Percentiles rank a stretch among this genome's conserved stretches.
phyloP scores from a whole-genome alignment of 1,284 basidiomycete species.

The Pseudozyma pruni region DNA sequence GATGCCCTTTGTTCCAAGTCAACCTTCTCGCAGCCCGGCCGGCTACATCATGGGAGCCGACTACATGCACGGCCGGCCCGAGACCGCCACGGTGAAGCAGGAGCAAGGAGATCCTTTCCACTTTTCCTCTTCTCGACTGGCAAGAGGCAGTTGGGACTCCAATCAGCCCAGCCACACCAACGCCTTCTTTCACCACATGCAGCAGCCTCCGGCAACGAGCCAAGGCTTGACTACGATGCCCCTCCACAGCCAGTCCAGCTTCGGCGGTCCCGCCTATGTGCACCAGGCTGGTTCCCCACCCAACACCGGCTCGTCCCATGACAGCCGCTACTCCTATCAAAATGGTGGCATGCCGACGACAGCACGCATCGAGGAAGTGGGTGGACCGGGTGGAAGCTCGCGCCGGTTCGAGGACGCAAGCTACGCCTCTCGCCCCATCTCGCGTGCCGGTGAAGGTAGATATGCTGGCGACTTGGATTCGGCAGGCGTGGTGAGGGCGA shows the following conservation, averaged over 20 bases:
- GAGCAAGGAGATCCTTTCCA: conserved; percentile 33
- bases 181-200: conserved; percentile 22
- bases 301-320: conserved; percentile 39
- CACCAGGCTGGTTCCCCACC: conserved; percentile 34
- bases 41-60: conserved; percentile 7
- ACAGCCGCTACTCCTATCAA: conserved; percentile 37
- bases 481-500: conserved; percentile 26
- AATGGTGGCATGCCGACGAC: conserved; percentile 1
- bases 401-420: conserved; percentile 19
- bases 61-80: conserved; percentile 18
- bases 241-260: conserved; percentile 29
- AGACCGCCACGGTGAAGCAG: conserved; percentile 16
- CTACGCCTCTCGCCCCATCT: conserved; percentile 31
- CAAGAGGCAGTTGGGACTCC: conserved; percentile 48
- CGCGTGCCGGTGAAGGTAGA: conserved; percentile 27
- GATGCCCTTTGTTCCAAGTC: conserved; percentile 35
- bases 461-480: conserved; percentile 27
- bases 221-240: conserved; percentile 33
- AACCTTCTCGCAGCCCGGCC: conserved; percentile 14
- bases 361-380: conserved; percentile 23
- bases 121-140: conserved; percentile 27
- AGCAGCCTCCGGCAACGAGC: conserved; percentile 40
- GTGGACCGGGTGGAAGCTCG: conserved; percentile 13
- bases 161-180: conserved; percentile 27
- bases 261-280: conserved; percentile 18